Evolutionary conservation across 768 basidiomycete genomes (phyloP).

Genomic region (Hemileccinum impolitum): DNA sequence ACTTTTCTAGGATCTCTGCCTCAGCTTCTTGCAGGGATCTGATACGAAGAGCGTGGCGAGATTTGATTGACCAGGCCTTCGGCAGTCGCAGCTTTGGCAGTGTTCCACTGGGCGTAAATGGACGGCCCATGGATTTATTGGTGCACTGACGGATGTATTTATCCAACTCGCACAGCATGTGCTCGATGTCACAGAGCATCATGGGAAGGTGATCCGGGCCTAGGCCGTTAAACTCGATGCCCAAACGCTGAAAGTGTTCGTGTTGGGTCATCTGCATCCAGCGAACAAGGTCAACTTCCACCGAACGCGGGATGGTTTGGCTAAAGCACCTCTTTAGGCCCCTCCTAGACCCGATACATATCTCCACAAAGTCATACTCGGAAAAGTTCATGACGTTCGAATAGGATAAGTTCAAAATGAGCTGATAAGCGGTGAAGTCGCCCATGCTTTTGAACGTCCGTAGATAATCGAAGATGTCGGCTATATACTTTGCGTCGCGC

Average conservation of each 20-base stretch:
- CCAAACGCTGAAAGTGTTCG: slow-evolving; percentile 58
- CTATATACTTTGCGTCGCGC: slow-evolving; percentile 48
- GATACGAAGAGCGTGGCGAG: slow-evolving; percentile 41
- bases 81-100: slow-evolving; percentile 38
- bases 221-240: slow-evolving; percentile 49
- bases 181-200: slow-evolving; percentile 72
- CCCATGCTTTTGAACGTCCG: slow-evolving; percentile 67
- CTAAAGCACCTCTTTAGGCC: slow-evolving; percentile 72
- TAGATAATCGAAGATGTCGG: slow-evolving; percentile 61
- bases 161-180: slow-evolving; percentile 75
- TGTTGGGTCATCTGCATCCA: slow-evolving; percentile 61
- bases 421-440: slow-evolving; percentile 71
- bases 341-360: slow-evolving; percentile 63
- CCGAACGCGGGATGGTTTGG: slow-evolving; percentile 34
- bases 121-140: slow-evolving; percentile 31
- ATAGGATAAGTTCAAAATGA: slow-evolving; percentile 58
- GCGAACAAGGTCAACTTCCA: slow-evolving; percentile 57
- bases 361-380: slow-evolving; percentile 64
- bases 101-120: slow-evolving; percentile 33
- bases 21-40: slow-evolving; percentile 33
- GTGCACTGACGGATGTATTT: slow-evolving; percentile 59
- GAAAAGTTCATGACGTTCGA: slow-evolving; percentile 56
- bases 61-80: slow-evolving; percentile 53
- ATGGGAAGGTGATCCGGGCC: slow-evolving; percentile 49
- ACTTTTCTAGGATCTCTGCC: slow-evolving; percentile 38